Evolutionary conservation across 1,284 basidiomycete species (phyloP).

Genomic region (Moniliella sp.): DNA sequence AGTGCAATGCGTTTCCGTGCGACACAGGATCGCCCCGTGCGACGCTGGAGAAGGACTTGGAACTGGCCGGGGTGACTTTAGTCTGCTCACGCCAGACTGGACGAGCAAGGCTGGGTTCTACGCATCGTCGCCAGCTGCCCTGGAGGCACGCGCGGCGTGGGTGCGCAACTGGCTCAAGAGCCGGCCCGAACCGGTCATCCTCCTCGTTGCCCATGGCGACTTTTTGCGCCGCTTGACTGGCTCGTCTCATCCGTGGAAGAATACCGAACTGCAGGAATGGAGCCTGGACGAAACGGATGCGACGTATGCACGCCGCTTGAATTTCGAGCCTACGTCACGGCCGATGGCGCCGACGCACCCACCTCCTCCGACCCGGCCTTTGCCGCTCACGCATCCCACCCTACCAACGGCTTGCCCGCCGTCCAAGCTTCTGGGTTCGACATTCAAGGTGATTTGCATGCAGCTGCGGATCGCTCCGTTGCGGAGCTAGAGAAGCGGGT

Average conservation of each 20-base stretch:
- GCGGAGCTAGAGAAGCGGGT: background rate
- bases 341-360: constrained; percentile 15
- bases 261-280: constrained; percentile 27
- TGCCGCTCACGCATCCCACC: background rate
- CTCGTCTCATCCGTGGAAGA: constrained; percentile 14
- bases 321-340: constrained; percentile 11
- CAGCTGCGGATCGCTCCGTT: constrained; percentile 3
- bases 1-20: constrained; percentile 28
- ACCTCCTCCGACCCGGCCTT: constrained; percentile 15
- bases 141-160: constrained; percentile 26
- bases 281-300: constrained; percentile 11
- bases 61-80: constrained; percentile 21
- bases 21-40: constrained; percentile 26
- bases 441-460: constrained; percentile 10
- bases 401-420: background rate
- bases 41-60: constrained; percentile 17
- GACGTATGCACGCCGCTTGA: constrained; percentile 16
- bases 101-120: constrained; percentile 28
- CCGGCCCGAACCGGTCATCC: constrained; percentile 23
- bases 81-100: constrained; percentile 28
- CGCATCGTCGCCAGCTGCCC: constrained; percentile 3
- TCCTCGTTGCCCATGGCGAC: constrained; percentile 31
- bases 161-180: constrained; percentile 25
- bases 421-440: too few species aligned
- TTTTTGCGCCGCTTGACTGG: constrained; percentile 24